Percentiles rank a stretch among this genome's conserved stretches.
Evolutionary conservation across 1,284 basidiomycete species (phyloP).

Genomic region (Fomitiporia mediterranea): DNA sequence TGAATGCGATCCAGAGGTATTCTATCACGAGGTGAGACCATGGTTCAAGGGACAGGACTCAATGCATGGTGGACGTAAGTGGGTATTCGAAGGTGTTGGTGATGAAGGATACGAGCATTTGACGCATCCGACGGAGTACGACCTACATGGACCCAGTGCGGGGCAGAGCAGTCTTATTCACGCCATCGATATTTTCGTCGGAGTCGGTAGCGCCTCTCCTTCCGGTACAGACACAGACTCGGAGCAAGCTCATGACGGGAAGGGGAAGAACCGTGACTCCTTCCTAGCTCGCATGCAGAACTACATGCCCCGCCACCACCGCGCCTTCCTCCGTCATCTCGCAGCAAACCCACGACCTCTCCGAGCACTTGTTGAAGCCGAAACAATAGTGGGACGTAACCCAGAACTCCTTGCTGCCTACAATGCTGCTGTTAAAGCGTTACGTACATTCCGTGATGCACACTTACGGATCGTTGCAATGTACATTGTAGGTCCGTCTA

Average conservation of each 20-base stretch:
- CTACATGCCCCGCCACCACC: conserved; percentile 92
- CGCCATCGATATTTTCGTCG: conserved; percentile 86
- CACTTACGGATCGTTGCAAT: conserved; percentile 85
- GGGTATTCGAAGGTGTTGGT: conserved; percentile 80
- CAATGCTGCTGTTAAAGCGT: conserved; percentile 64
- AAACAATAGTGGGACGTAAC: conserved; percentile 31
- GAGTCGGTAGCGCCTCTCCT: conserved; percentile 60
- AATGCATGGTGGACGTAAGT: conserved; percentile 52
- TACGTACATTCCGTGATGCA: conserved; percentile 81
- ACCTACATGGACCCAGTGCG: conserved; percentile 85
- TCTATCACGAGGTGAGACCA: conserved; percentile 83
- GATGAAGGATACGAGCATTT: conserved; percentile 40
- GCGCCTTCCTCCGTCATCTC: conserved; percentile 83
- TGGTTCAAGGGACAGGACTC: conserved; percentile 91
- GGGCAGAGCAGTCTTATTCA: conserved; percentile 90
- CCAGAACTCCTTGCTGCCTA: conserved; percentile 54
- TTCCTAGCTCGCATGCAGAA: conserved; percentile 79
- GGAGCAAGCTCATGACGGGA: background rate
- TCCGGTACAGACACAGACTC: background rate
- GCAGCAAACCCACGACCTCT: conserved; percentile 54
- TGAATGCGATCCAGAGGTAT: conserved; percentile 74
- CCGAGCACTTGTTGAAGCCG: conserved; percentile 44
- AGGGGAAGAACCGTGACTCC: conserved; percentile 25
- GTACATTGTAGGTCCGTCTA: conserved; percentile 71
- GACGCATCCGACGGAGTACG: conserved; percentile 40